phyloP scores from a whole-genome alignment of 306 rosid genomes.

The Quercus cerris region DNA sequence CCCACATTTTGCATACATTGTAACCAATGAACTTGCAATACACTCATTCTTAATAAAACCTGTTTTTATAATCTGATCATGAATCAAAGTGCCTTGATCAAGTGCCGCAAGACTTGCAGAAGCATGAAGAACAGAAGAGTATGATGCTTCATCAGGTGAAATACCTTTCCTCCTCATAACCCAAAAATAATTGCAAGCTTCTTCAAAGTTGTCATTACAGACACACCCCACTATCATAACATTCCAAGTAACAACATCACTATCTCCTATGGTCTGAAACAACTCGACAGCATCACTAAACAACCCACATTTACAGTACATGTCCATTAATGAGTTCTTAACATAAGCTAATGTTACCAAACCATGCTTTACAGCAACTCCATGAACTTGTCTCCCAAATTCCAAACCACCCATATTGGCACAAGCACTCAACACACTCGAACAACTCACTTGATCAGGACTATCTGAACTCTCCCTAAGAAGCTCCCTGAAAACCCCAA shows the following conservation, averaged over 20 bases:
- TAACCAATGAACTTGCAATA: conserved; percentile 45
- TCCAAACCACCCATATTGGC: conserved; percentile 34
- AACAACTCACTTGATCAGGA: conserved; percentile 54
- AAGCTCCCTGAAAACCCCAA: conserved; percentile 36
- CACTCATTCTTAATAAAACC: conserved; percentile 40
- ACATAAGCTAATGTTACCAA: conserved; percentile 39
- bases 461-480: conserved; percentile 11
- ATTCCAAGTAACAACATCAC: conserved; percentile 59
- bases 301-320: conserved; percentile 49
- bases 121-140: conserved; percentile 55
- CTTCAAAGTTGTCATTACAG: conserved; percentile 39
- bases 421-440: conserved; percentile 53
- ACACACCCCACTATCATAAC: conserved; percentile 47
- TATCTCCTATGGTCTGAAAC: conserved; percentile 39
- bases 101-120: conserved; percentile 46
- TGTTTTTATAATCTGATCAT: conserved; percentile 43
- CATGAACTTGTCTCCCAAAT: conserved; percentile 62
- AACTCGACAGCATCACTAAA: conserved; percentile 41
- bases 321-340: conserved; percentile 52
- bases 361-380: conserved; percentile 42
- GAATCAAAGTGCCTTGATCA: conserved; percentile 46
- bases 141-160: conserved; percentile 51
- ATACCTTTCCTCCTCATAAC: conserved; percentile 46
- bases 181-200: conserved; percentile 44
- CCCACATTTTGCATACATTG: conserved; percentile 66